phyloP scores from a whole-genome alignment of 306 rosid species.

The Canavalia ensiformis region DNA sequence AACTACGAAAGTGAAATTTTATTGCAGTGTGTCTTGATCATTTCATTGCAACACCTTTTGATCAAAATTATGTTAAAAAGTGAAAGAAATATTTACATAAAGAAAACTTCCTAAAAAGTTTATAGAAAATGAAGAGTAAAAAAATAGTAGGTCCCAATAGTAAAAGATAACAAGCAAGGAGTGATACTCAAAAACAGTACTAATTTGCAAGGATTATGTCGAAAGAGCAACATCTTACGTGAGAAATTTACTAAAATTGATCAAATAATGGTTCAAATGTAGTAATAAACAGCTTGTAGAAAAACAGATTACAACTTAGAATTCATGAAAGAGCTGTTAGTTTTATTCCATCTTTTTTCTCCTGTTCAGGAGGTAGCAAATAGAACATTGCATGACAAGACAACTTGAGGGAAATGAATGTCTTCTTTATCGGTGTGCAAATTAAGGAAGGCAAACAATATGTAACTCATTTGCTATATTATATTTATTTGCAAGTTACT shows the following conservation, averaged over 20 bases:
- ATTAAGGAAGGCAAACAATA: neutral
- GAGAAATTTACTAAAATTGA: neutral
- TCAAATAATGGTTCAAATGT: conserved; percentile 19
- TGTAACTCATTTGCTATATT: conserved; percentile 3
- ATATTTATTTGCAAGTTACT: conserved; percentile 11
- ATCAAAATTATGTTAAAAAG: neutral
- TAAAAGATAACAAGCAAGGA: neutral
- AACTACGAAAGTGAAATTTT: conserved; percentile 39
- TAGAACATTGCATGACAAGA: conserved; percentile 6
- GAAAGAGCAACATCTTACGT: conserved; percentile 10
- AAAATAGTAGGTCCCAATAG: neutral
- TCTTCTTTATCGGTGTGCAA: conserved; percentile 10
- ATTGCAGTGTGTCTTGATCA: conserved; percentile 30
- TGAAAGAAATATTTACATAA: conserved; percentile 33
- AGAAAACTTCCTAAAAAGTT: conserved; percentile 27
- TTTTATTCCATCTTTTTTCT: conserved; percentile 14
- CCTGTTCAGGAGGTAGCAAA: neutral
- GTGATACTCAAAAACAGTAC: neutral
- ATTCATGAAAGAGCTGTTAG: conserved; percentile 1
- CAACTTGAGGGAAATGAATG: neutral
- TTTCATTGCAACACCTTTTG: neutral
- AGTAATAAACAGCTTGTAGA: neutral
- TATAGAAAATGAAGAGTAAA: conserved; percentile 9
- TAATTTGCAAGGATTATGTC: neutral
- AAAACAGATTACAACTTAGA: neutral